Evolutionary conservation across 768 basidiomycete species (phyloP), one percentile per base, ranked within the genome.

Genomic region (Pisolithus tinctorius): DNA sequence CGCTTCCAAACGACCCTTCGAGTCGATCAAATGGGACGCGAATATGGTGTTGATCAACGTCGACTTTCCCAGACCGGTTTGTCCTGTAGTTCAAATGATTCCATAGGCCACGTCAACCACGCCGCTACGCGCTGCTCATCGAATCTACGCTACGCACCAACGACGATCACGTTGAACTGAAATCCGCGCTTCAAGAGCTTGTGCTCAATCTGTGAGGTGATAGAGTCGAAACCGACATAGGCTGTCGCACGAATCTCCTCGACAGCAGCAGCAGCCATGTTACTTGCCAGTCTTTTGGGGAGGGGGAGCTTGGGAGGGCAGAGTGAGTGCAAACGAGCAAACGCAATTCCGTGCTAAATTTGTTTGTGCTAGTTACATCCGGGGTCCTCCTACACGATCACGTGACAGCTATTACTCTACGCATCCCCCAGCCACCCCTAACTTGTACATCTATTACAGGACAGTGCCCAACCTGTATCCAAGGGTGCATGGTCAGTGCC

Each of bases 31-130:
- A 74, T 98, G 95, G 51, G 93, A 95, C 54, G 96, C 95, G 67
- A 99, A 99, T 70, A 99, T 90, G 45, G 95, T 98, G 80, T 97
- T 98, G 69, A 98, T 92, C 64, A 99, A 77, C 42, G 95, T 99
- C 64, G 93, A 96, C 77, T 99, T 99, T 68, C 95, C 95, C 42
- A 99, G 78, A 55, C 95, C 95, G 47, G 93, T 98, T 77, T 95
- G 95, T 48, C 94, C 94, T 96, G 57, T 39, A 48, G 29, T 48
- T 34, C 11, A 38, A 6, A 26, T 8, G 9, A 27, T 42, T 43
- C 50, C 4, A 26, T 3, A 43, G n/a, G 17, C 7, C 25, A 34
- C 34, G n/a, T 45, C 51, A 48, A 38, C 43, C 27, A 4, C 16
- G 39, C 11, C 3, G 16, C 25, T 27, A 25, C 31, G 31, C n/a